Percentiles rank a stretch among this genome's conserved stretches.
phyloP scores from a whole-genome alignment of 495 filamentous ascomycete genomes.

The Xylaria longipes region DNA sequence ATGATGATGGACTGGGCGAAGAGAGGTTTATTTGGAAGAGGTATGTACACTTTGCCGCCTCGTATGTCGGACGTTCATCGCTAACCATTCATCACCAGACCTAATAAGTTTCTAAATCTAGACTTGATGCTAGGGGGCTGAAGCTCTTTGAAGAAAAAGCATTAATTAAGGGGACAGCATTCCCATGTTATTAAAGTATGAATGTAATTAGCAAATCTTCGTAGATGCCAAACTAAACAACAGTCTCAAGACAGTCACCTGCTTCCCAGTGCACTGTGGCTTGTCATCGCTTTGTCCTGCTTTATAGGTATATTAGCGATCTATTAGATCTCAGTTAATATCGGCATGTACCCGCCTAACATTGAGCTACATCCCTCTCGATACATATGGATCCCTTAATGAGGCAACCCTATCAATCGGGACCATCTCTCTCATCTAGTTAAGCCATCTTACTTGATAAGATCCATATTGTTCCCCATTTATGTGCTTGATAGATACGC shows the following conservation, averaged over 20 bases:
- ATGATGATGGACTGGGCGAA: slow-evolving; percentile 99
- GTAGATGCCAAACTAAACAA: neutral
- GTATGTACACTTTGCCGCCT: slow-evolving; percentile 60
- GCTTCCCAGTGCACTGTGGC: neutral
- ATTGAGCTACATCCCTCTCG: neutral
- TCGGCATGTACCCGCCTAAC: neutral
- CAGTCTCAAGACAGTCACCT: neutral
- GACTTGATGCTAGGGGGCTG: neutral
- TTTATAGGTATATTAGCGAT: neutral
- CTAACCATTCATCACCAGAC: slow-evolving; percentile 53
- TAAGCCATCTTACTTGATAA: neutral
- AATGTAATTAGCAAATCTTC: neutral
- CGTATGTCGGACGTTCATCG: slow-evolving; percentile 26
- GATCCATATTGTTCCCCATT: neutral
- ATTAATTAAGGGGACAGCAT: neutral
- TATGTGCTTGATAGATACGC: neutral
- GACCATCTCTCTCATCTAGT: neutral
- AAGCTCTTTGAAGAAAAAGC: neutral
- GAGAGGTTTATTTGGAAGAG: slow-evolving; percentile 92
- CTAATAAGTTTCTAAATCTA: slow-evolving; percentile 67
- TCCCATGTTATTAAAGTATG: neutral
- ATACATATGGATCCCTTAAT: neutral
- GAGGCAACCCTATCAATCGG: neutral
- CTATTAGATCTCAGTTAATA: neutral
- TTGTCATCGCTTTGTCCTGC: neutral